Percentiles rank a stretch among this genome's conserved stretches.
These are phyloP conservation scores for Blastomyces parvus DNA, from an alignment of 2,329 filamentous ascomycete genomes.

Conservation along the genomic window DNA sequence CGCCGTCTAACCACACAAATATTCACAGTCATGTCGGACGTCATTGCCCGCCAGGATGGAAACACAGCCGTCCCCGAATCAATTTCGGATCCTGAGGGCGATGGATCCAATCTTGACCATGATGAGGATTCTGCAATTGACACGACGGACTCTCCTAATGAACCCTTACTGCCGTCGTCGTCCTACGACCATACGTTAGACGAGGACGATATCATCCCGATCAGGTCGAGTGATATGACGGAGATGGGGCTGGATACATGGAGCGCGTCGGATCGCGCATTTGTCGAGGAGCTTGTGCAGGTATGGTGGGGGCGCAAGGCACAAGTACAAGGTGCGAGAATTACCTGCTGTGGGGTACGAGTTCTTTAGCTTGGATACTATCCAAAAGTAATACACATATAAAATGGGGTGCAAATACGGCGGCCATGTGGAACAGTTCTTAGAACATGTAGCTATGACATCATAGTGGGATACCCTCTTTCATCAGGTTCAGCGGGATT, in stretches of 20 bases:
- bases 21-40: slow-evolving; percentile 36
- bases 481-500: neutral
- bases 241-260: slow-evolving; percentile 43
- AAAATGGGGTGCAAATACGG: neutral
- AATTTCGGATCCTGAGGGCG: neutral
- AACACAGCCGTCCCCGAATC: slow-evolving; percentile 16
- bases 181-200: neutral
- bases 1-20: slow-evolving; percentile 40
- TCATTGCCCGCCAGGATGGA: slow-evolving; percentile 33
- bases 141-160: neutral
- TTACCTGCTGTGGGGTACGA: slow-evolving; percentile 41
- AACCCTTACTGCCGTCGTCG: slow-evolving; percentile 5
- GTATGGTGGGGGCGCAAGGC: slow-evolving; percentile 40
- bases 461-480: neutral
- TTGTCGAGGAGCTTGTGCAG: slow-evolving; percentile 37
- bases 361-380: slow-evolving; percentile 26
- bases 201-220: slow-evolving; percentile 25
- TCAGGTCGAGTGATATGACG: slow-evolving; percentile 38
- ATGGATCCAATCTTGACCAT: neutral
- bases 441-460: neutral
- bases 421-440: neutral
- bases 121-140: neutral
- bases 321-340: slow-evolving; percentile 34
- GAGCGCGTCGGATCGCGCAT: slow-evolving; percentile 39
- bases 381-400: slow-evolving; percentile 4